A percentile compares a stretch with the other conserved stretches of the same genome.
phyloP scores from a whole-genome alignment of 345 rosid genomes.

The Heritiera littoralis region DNA sequence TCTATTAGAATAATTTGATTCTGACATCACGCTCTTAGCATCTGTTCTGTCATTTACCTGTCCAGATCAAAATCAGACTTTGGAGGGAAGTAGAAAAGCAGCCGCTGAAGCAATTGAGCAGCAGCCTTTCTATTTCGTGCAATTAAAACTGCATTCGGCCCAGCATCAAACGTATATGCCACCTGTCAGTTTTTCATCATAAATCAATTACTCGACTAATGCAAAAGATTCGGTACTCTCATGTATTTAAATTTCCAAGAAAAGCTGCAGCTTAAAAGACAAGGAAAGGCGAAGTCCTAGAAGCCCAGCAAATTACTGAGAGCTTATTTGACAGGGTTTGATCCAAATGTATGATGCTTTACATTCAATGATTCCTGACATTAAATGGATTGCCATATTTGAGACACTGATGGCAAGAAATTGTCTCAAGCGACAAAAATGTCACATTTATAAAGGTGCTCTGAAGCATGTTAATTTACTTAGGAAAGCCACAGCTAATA shows the following conservation, averaged over 20 bases:
- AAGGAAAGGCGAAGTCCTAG: background rate
- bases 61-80: conserved; percentile 63
- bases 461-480: background rate
- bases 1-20: background rate
- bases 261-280: background rate
- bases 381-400: background rate
- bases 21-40: conserved; percentile 3
- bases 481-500: background rate
- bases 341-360: background rate
- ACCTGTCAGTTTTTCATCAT: conserved; percentile 50
- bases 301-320: background rate
- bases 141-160: conserved; percentile 87
- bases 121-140: conserved; percentile 67
- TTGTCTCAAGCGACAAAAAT: background rate
- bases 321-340: background rate
- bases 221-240: background rate
- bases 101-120: conserved; percentile 64
- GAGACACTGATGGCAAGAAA: background rate
- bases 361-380: background rate
- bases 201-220: conserved; percentile 26
- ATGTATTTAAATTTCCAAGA: background rate
- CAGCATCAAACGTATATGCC: conserved; percentile 95
- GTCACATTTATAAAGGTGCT: background rate
- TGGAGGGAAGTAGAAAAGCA: conserved; percentile 89
- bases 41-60: conserved; percentile 44